Base-by-base conservation (phyloP, 352 stramenopile genomes). In the Nothophytophthora sp. region DNA sequence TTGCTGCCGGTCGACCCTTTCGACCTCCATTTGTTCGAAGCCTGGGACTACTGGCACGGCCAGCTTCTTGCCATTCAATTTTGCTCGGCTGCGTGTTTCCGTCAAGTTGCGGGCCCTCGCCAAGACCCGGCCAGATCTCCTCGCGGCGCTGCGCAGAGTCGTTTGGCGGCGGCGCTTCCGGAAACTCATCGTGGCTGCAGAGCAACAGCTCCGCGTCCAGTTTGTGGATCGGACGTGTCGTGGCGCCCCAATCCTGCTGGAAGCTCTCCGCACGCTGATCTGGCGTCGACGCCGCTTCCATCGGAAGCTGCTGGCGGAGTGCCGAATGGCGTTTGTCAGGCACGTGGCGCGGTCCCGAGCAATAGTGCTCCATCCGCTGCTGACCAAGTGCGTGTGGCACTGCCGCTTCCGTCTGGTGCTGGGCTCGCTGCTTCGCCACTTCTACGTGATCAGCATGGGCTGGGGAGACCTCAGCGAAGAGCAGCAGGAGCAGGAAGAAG, bases 1-100 rank as follows among this genome's bases (percentile, higher is more conserved):
- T 28, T 77, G 11, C 25, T 79, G 9, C 65, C 64, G 1, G 61
- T 79, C 19, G 67, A 79, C 30, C 29, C 58, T 0, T 76, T 67
- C 38, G 67, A 81, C 46, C 33, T 55, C 23, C 47, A 61, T 1
- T 12, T 45, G 13, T 65, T 48, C 33, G 15, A 29, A 5, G 18
- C 3, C 4, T 80, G 65, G 69, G 18, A 40, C 2, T 34, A 9
- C 5, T 72, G 56, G 56, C 33, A 62, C 8, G n/a, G 42, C 22
- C 29, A 10, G 18, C 40, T 43, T 16, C n/a, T n/a, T n/a, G n/a
- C n/a, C n/a, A n/a, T n/a, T n/a, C n/a, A 41, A 15, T 29, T 41
- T 34, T 49, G 32, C 24, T 45, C 19, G 37, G 22, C 34, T 55
- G 35, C 23, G 38, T 10, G 3, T 33, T 29, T 47, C 25, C 5